Percentiles rank a stretch among this genome's conserved stretches.
These are phyloP conservation scores for Yamadazyma atmosphaerica DNA, from an alignment of 1,139 yeast species.

Conservation along the genomic window DNA sequence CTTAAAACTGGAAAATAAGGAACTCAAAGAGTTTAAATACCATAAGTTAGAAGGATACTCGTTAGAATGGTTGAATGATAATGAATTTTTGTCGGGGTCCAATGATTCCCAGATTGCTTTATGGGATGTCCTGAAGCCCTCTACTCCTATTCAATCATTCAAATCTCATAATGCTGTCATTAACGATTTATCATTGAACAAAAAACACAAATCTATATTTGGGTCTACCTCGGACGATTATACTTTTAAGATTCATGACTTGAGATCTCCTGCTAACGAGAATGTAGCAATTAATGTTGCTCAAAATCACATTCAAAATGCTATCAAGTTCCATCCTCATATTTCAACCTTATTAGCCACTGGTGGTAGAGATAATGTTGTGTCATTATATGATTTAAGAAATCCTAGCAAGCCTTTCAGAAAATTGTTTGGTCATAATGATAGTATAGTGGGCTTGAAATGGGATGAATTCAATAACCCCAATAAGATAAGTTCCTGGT, in stretches of 20 bases:
- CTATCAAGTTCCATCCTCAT: constrained; percentile 50
- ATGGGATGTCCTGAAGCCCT: constrained; percentile 58
- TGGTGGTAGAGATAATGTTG: constrained; percentile 54
- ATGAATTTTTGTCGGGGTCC: constrained; percentile 61
- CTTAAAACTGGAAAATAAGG: constrained; percentile 20
- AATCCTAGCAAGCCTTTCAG: constrained; percentile 48
- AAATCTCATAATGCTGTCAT: constrained; percentile 51
- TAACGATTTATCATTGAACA: constrained; percentile 54
- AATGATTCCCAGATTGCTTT: constrained; percentile 66
- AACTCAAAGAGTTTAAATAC: constrained; percentile 45
- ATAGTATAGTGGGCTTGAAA: constrained; percentile 36
- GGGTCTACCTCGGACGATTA: constrained; percentile 78
- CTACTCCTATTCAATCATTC: constrained; percentile 45
- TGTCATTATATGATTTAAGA: constrained; percentile 52
- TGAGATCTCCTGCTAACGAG: constrained; percentile 42
- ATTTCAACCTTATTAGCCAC: constrained; percentile 48
- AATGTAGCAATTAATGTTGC: constrained; percentile 46
- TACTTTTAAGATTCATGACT: constrained; percentile 65
- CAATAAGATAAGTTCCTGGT: constrained; percentile 42
- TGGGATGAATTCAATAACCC: constrained; percentile 42
- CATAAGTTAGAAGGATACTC: constrained; percentile 72
- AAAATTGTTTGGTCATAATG: constrained; percentile 51
- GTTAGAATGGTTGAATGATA: constrained; percentile 59
- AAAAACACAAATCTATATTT: constrained; percentile 44
- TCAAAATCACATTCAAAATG: constrained; percentile 47